phyloP scores from a whole-genome alignment of 257 asterid genomes.

The Ehretia macrophylla region DNA sequence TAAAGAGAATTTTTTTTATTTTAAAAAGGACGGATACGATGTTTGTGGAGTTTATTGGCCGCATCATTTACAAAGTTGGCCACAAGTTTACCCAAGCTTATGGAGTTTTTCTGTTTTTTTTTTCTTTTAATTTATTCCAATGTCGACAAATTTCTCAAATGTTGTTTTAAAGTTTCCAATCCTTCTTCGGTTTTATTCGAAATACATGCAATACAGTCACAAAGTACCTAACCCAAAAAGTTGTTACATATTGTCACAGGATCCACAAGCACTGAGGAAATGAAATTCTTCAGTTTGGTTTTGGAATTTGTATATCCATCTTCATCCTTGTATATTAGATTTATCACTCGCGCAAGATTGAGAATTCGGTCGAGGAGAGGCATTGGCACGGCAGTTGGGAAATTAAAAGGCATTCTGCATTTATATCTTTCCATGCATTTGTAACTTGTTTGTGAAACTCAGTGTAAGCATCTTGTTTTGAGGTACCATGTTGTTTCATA shows the following conservation, averaged over 20 bases:
- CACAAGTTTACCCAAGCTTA: too few relatives aligned
- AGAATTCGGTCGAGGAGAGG: conserved; percentile 6
- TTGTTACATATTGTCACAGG: conserved; percentile 2
- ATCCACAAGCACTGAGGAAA: conserved; percentile 11
- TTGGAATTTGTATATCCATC: conserved; percentile 25
- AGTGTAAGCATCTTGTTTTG: conserved; percentile 11
- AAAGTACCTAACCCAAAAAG: too few relatives aligned
- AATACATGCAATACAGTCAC: too few relatives aligned
- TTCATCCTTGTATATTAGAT: conserved; percentile 16
- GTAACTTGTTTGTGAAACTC: conserved; percentile 5
- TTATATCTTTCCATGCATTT: conserved; percentile 27
- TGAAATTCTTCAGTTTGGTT: conserved; percentile 6
- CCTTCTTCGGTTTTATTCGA: too few relatives aligned
- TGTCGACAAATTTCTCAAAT: too few relatives aligned
- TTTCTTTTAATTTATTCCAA: too few relatives aligned
- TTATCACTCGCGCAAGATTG: conserved; percentile 11
- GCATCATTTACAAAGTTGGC: too few relatives aligned
- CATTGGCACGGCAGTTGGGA: conserved; percentile 7
- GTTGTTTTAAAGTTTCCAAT: too few relatives aligned
- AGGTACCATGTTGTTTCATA: conserved; percentile 15
- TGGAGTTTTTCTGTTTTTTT: too few relatives aligned
- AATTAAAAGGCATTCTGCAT: conserved; percentile 20
- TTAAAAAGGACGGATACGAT: too few relatives aligned
- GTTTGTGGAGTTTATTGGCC: too few relatives aligned
- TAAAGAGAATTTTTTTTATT: too few relatives aligned